phyloP scores from a whole-genome alignment of 257 asterid species.

The Solanum ossicruentum region DNA sequence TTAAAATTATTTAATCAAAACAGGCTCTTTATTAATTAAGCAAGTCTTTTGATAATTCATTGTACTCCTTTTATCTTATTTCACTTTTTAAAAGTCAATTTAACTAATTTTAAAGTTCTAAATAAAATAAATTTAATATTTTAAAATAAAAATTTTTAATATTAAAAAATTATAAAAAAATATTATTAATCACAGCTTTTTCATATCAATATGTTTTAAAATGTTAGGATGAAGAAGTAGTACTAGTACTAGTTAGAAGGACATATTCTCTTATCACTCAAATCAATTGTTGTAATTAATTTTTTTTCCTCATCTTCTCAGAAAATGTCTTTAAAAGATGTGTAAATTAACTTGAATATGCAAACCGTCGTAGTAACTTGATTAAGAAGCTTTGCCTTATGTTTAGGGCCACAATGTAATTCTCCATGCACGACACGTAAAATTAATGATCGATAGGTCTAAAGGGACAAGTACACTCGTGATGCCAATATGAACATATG shows the following conservation, averaged over 20 bases:
- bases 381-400: neutral
- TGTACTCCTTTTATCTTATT: neutral
- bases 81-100: too few species aligned
- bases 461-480: neutral
- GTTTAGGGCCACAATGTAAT: neutral
- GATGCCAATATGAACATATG: neutral
- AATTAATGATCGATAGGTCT: neutral
- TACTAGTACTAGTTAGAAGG: too few species aligned
- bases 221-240: neutral
- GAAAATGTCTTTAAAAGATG: neutral
- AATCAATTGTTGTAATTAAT: neutral
- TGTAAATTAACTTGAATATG: neutral
- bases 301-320: neutral
- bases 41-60: neutral
- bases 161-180: too few species aligned
- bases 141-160: too few species aligned
- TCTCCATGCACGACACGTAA: neutral
- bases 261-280: neutral
- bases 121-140: too few species aligned
- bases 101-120: too few species aligned
- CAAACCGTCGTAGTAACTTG: neutral
- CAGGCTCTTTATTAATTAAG: neutral
- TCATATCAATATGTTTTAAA: too few species aligned
- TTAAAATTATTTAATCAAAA: too few species aligned
- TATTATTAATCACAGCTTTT: too few species aligned